A percentile compares a stretch with the other conserved stretches of the same genome.
These are phyloP conservation scores for Echinosophora koreensis DNA, from an alignment of 306 rosid species.

Conservation along the genomic window DNA sequence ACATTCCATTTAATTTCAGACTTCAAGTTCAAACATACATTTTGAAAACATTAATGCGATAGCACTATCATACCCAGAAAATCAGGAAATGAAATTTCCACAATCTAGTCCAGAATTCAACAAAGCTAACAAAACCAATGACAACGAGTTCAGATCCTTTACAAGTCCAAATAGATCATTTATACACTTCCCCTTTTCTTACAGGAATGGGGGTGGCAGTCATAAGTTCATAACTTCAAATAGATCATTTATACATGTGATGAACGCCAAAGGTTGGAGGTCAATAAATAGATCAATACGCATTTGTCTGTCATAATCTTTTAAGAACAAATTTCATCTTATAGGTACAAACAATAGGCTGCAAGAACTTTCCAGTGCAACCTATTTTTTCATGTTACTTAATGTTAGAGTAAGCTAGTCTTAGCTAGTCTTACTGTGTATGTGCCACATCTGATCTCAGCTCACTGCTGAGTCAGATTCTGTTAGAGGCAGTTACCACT, in stretches of 20 bases:
- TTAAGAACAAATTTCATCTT: conserved; percentile 16
- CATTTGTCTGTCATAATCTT: neutral
- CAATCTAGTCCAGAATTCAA: conserved; percentile 10
- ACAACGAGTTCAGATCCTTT: neutral
- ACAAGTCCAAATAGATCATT: neutral
- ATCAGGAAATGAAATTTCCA: conserved; percentile 15
- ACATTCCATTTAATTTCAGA: neutral
- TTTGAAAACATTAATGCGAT: conserved; percentile 5
- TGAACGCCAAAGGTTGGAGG: neutral
- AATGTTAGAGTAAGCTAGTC: too few species aligned
- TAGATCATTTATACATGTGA: neutral
- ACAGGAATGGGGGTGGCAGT: neutral
- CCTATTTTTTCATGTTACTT: conserved; percentile 1
- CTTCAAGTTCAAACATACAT: neutral
- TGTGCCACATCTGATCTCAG: too few species aligned
- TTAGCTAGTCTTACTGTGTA: too few species aligned
- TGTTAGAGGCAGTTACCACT: too few species aligned
- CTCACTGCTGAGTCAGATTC: too few species aligned
- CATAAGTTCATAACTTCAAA: conserved; percentile 20
- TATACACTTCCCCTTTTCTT: too few species aligned
- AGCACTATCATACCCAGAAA: conserved; percentile 19
- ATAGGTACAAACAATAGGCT: neutral
- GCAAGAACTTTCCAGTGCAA: neutral
- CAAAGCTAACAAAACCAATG: neutral
- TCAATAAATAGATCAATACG: neutral